phyloP scores from a whole-genome alignment of 176 grass and related monocot species.

The Carex kokanica region DNA sequence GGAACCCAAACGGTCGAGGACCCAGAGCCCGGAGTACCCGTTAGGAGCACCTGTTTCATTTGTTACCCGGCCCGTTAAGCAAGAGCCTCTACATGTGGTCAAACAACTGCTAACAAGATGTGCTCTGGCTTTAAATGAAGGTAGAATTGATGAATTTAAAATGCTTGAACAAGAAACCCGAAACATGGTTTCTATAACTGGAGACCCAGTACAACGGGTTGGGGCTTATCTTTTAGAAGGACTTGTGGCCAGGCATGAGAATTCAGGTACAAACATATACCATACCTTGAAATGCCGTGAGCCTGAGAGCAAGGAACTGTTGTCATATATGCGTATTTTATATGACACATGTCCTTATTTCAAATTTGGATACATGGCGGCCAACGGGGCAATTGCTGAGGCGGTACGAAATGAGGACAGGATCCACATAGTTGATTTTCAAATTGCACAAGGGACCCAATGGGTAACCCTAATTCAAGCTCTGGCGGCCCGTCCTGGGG shows the following conservation, averaged over 20 bases:
- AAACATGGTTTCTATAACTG: slow-evolving; percentile 60
- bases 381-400: slow-evolving; percentile 96
- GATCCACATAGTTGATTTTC: slow-evolving; percentile 98
- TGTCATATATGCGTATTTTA: slow-evolving; percentile 86
- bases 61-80: slow-evolving; percentile 17
- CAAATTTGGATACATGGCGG: slow-evolving; percentile 99
- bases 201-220: slow-evolving; percentile 77
- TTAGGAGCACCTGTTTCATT: neutral
- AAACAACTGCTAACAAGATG: slow-evolving; percentile 70
- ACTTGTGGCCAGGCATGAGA: slow-evolving; percentile 68
- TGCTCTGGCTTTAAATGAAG: slow-evolving; percentile 61
- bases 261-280: slow-evolving; percentile 83
- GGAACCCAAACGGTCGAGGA: slow-evolving; percentile 53
- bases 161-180: slow-evolving; percentile 58
- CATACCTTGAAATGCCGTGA: slow-evolving; percentile 53
- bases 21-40: slow-evolving; percentile 44
- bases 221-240: slow-evolving; percentile 89
- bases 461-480: slow-evolving; percentile 98
- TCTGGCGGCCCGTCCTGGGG: slow-evolving; percentile 71
- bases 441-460: slow-evolving; percentile 97
- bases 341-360: slow-evolving; percentile 92
- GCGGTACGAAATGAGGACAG: slow-evolving; percentile 72
- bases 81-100: slow-evolving; percentile 47
- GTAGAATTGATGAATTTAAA: slow-evolving; percentile 61
- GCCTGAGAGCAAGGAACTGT: slow-evolving; percentile 77